Conservation (phyloP, 495 filamentous ascomycete species). For the Trypethelium eluteriae region DNA sequence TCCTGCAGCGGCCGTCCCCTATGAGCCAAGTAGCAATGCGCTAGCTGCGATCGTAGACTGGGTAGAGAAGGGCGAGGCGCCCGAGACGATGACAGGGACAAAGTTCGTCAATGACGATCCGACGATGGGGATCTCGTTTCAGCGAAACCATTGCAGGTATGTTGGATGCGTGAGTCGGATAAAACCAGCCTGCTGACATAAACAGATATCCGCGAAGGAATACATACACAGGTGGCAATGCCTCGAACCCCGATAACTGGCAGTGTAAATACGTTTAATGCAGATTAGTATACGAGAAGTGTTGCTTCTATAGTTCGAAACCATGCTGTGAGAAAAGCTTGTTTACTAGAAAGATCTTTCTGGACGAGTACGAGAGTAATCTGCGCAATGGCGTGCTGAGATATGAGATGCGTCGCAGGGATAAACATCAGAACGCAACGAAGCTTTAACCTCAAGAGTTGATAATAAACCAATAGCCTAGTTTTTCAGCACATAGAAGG, state of each 20-base stretch:
- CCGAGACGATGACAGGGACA: slow-evolving; percentile 46
- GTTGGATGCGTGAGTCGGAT: background rate
- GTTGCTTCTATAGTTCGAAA: too few species aligned
- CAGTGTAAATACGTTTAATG: slow-evolving; percentile 8
- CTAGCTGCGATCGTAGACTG: slow-evolving; percentile 49
- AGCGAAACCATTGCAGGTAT: slow-evolving; percentile 37
- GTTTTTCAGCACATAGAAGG: too few species aligned
- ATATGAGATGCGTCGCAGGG: too few species aligned
- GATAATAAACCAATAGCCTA: too few species aligned
- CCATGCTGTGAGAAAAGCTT: too few species aligned
- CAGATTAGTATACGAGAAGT: background rate
- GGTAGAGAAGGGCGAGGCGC: slow-evolving; percentile 53
- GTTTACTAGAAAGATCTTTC: too few species aligned
- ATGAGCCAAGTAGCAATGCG: slow-evolving; percentile 7
- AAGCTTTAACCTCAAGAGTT: too few species aligned
- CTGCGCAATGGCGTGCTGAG: too few species aligned
- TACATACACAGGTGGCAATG: slow-evolving; percentile 15
- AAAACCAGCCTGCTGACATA: background rate
- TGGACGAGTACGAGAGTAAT: too few species aligned
- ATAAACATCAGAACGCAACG: too few species aligned
- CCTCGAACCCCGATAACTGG: slow-evolving; percentile 11
- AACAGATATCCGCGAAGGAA: slow-evolving; percentile 13
- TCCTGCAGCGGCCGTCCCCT: slow-evolving; percentile 3
- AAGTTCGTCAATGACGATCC: slow-evolving; percentile 44
- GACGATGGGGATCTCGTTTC: slow-evolving; percentile 30